These are phyloP conservation scores for Ceratobasidium sp. DNA, from an alignment of 1,284 basidiomycete genomes.

Conservation along the genomic window DNA sequence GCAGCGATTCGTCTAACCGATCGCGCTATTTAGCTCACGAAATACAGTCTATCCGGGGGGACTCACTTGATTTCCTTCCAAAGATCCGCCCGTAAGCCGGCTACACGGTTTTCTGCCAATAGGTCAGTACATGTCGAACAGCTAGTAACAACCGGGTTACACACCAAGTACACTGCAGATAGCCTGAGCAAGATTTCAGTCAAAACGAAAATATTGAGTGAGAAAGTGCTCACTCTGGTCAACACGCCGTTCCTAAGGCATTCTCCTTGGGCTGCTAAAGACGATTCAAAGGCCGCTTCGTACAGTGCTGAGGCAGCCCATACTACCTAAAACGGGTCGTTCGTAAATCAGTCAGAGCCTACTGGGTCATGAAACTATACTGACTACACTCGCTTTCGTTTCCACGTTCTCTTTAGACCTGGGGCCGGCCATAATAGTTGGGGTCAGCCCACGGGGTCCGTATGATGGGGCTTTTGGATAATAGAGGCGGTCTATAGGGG, in stretches of 20 bases:
- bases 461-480: neutral
- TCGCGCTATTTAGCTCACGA: too few species aligned
- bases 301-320: constrained; percentile 23
- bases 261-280: neutral
- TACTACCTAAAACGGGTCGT: neutral
- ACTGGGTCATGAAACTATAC: neutral
- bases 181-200: neutral
- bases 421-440: neutral
- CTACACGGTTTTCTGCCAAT: neutral
- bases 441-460: neutral
- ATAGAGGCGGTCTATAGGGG: too few species aligned
- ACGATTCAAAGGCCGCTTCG: constrained; percentile 21
- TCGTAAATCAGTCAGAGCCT: neutral
- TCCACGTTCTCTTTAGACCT: neutral
- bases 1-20: neutral
- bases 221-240: neutral
- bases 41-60: too few species aligned
- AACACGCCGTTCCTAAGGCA: constrained; percentile 6
- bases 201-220: neutral
- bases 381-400: constrained; percentile 14
- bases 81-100: neutral
- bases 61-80: constrained; percentile 11
- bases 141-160: neutral
- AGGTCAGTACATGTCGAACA: neutral
- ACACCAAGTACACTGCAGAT: constrained; percentile 19